Base-by-base conservation (phyloP, 2,329 filamentous ascomycete genomes). In the Colletotrichum sp. region DNA sequence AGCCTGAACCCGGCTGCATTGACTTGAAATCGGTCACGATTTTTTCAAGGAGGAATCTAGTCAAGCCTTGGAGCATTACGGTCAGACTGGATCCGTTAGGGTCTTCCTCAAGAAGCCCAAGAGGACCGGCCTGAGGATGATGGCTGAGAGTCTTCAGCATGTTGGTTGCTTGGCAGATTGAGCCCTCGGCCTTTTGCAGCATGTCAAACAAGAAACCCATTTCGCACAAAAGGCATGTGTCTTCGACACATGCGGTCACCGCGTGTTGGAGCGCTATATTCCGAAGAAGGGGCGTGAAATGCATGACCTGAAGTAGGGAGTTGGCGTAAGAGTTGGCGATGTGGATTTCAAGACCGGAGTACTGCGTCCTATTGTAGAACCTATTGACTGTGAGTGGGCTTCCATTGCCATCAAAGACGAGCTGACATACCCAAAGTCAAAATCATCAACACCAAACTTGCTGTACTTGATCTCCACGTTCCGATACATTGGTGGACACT, bases 381-480 rank as follows among this genome's bases (percentile, higher is more conserved):
- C 95, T 95, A 76, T 6, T 15, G 16, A 11, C 27, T 21, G 71
- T 81, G 31, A 82, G 79, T 55, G n/a, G 63, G 27, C 2, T 33
- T n/a, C 16, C 8, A 15, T 5, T 9, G 31, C 15, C 24, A 13
- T 21, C 8, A 11, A 16, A 16, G 8, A 36, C 27, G 11, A 24
- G n/a, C 34, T 31, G n/a, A 84, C 91, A 79, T 85, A 95, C 92
- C 94, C 93, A 84, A 99, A 99, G 83, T 99, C 97, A 82, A 99
- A 99, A 83, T 99, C 97, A 79, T 98, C 96, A n/a, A 99, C 95
- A 24, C 97, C 97, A 83, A 98, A 99, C 81, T 95, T 97, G 87
- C 96, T 98, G 86, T 98, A 99, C 82, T 98, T 98, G 85, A 99
- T 99, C 82, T 98, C 96, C 13, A 98, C 94, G 79, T 95, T 96